Percentiles rank a stretch among this genome's conserved stretches.
These are phyloP conservation scores for Cystoderma amianthinum DNA, from an alignment of 768 basidiomycete genomes.

Conservation along the genomic window DNA sequence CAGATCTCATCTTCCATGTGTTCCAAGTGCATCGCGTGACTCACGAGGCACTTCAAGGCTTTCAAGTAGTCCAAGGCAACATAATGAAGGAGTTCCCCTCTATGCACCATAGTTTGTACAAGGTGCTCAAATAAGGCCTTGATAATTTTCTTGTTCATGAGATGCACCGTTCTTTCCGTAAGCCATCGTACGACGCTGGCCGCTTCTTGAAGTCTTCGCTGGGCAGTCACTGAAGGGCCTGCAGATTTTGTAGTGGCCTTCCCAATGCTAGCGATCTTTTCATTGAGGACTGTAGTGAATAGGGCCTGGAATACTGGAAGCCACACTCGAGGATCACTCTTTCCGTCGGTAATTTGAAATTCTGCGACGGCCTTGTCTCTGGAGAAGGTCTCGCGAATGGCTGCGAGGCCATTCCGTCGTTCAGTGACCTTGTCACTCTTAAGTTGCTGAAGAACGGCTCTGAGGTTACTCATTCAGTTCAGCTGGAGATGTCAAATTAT, in stretches of 20 bases:
- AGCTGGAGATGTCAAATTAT: no score
- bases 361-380: constrained; percentile 37
- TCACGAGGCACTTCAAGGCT: constrained; percentile 57
- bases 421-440: constrained; percentile 63
- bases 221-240: constrained; percentile 34
- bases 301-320: constrained; percentile 65
- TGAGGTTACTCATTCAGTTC: constrained; percentile 27
- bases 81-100: constrained; percentile 46
- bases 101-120: constrained; percentile 46
- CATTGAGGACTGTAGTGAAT: constrained; percentile 57
- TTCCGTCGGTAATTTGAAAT: constrained; percentile 30
- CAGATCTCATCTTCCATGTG: constrained; percentile 60
- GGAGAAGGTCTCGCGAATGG: constrained; percentile 45
- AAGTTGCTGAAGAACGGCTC: constrained; percentile 42
- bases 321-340: constrained; percentile 41
- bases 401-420: constrained; percentile 53
- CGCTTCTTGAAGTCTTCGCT: constrained; percentile 58
- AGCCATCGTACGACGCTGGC: constrained; percentile 69
- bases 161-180: constrained; percentile 51
- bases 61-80: constrained; percentile 81
- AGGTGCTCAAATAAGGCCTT: constrained; percentile 61
- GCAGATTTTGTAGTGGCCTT: constrained; percentile 31
- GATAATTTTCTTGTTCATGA: constrained; percentile 48
- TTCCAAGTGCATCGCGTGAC: constrained; percentile 72
- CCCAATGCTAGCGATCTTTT: constrained; percentile 44